Conservation (phyloP, 495 filamentous ascomycete genomes). For the Lophiotrema nucula region DNA sequence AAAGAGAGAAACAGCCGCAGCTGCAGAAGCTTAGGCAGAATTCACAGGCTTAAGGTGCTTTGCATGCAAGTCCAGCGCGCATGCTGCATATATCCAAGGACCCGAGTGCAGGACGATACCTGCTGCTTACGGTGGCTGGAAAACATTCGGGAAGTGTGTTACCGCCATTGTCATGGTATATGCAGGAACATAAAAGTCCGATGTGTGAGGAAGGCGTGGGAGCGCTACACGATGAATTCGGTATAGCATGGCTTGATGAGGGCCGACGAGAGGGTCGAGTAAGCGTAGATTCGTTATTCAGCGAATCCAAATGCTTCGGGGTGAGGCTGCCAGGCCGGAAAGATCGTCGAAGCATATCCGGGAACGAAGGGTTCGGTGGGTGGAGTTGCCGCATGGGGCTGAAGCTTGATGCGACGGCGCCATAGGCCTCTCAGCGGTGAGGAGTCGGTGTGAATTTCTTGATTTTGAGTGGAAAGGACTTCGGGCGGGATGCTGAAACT, state of each 20-base stretch:
- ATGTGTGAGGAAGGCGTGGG: background rate
- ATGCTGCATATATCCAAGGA: background rate
- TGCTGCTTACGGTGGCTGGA: background rate
- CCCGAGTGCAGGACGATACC: background rate
- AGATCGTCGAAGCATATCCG: background rate
- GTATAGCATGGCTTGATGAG: too few relatives aligned
- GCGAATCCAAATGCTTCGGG: too few relatives aligned
- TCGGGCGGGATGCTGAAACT: background rate
- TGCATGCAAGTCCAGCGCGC: background rate
- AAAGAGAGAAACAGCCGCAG: background rate
- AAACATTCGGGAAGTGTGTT: background rate
- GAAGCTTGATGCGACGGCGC: background rate
- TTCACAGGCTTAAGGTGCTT: constrained; percentile 8
- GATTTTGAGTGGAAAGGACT: background rate
- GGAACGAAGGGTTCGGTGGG: background rate
- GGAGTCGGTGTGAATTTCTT: background rate
- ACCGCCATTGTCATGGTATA: constrained; percentile 2
- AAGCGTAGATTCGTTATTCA: too few relatives aligned
- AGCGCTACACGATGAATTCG: too few relatives aligned
- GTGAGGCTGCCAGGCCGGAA: too few relatives aligned
- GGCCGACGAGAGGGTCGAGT: too few relatives aligned
- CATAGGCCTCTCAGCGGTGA: background rate
- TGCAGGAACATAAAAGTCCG: constrained; percentile 6
- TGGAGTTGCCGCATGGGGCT: background rate
- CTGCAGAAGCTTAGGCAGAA: background rate